Conservation (phyloP, 1,139 yeast genomes). For the Sugiyamaella xylanicola region DNA sequence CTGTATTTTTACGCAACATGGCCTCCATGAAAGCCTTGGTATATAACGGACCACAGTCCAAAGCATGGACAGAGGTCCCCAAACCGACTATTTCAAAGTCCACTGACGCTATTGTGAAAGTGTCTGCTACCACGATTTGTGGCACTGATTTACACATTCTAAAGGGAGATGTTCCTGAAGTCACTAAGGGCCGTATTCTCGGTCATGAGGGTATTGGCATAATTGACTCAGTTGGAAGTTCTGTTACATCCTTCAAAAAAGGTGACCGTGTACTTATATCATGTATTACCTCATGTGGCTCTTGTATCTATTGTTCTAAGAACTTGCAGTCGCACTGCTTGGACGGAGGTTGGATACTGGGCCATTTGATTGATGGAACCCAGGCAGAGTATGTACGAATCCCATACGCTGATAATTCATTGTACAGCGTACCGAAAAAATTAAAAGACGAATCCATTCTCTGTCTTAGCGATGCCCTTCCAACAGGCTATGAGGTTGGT, state of each 20-base stretch:
- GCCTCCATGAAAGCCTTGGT: conserved; percentile 49
- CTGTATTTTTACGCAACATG: conserved; percentile 14
- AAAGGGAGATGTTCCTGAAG: conserved; percentile 55
- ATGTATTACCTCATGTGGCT: conserved; percentile 54
- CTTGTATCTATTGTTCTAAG: conserved; percentile 52
- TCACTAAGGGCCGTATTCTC: conserved; percentile 48
- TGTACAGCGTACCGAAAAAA: conserved; percentile 44
- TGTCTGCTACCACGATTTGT: conserved; percentile 51
- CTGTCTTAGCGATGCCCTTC: conserved; percentile 50
- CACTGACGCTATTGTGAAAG: conserved; percentile 50
- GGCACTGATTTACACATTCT: conserved; percentile 54
- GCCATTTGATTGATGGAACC: conserved; percentile 43
- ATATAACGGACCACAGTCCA: conserved; percentile 47
- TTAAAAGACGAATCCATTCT: conserved; percentile 45
- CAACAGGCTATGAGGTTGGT: conserved; percentile 53
- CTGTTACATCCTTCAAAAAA: conserved; percentile 43
- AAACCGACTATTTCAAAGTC: conserved; percentile 44
- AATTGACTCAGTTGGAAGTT: conserved; percentile 46
- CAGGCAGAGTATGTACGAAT: conserved; percentile 51
- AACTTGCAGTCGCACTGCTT: conserved; percentile 48
- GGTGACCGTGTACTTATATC: conserved; percentile 53
- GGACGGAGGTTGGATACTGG: conserved; percentile 51
- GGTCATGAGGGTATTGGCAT: conserved; percentile 60
- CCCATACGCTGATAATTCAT: conserved; percentile 45
- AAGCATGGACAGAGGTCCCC: conserved; percentile 43